Conservation (phyloP, 306 rosid species). For the Gillenia trifoliata region DNA sequence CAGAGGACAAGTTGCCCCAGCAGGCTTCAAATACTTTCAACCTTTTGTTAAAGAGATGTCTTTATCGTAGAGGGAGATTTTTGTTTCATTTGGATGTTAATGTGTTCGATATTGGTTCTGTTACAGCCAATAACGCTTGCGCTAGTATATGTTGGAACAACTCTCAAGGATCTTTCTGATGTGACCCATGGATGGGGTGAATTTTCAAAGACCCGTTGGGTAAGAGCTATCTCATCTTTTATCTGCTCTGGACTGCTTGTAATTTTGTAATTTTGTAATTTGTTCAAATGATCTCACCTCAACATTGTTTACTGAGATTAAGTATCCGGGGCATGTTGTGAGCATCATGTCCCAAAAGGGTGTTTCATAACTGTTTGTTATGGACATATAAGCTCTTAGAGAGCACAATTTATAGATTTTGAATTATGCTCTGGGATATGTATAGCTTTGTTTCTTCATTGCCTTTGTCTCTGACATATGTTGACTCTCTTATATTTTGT, state of each 20-base stretch:
- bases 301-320: background rate
- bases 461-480: conserved; percentile 2
- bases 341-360: background rate
- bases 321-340: background rate
- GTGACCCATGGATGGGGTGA: conserved; percentile 94
- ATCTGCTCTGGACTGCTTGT: background rate
- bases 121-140: conserved; percentile 90
- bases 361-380: background rate
- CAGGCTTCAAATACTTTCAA: background rate
- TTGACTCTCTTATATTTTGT: conserved; percentile 27
- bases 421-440: background rate
- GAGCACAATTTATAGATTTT: conserved; percentile 11
- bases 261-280: background rate
- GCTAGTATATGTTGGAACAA: conserved; percentile 87
- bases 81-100: conserved; percentile 13
- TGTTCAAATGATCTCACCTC: background rate
- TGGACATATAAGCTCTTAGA: conserved; percentile 7
- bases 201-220: conserved; percentile 85
- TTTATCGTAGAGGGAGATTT: background rate
- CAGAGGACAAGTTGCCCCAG: background rate
- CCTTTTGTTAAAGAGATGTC: background rate
- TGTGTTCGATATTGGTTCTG: conserved; percentile 15
- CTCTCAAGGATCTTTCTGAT: conserved; percentile 93
- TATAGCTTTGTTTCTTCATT: background rate
- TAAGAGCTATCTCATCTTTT: conserved; percentile 29